Percentiles rank a stretch among this genome's conserved stretches.
Evolutionary conservation across 257 asterid species (phyloP).

Genomic region (Solanum chilense): DNA sequence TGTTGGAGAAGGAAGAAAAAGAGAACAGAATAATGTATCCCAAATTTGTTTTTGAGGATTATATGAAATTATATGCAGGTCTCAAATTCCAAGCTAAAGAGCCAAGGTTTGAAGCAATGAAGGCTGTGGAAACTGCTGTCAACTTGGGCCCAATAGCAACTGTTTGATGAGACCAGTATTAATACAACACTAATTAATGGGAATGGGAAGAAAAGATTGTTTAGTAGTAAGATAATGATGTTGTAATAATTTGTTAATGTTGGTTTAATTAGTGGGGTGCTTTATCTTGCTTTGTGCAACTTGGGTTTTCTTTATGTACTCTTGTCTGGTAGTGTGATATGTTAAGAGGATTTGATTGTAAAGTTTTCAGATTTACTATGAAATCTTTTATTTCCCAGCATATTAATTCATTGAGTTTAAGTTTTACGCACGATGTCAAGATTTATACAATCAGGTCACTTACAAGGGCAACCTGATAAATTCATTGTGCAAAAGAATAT

Average conservation of each 20-base stretch:
- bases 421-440: background rate
- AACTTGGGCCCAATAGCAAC: constrained; percentile 39
- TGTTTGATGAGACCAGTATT: constrained; percentile 27
- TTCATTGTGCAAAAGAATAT: background rate
- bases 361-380: background rate
- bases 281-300: background rate
- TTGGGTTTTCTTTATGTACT: background rate
- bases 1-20: constrained; percentile 36
- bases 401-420: background rate
- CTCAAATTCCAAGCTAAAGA: constrained; percentile 70
- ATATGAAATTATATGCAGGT: constrained; percentile 61
- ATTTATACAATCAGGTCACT: background rate
- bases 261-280: background rate
- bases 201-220: background rate
- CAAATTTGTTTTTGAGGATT: constrained; percentile 64
- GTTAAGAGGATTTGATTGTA: background rate
- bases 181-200: background rate
- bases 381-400: background rate
- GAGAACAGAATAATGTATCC: constrained; percentile 30
- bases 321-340: background rate
- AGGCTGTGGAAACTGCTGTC: constrained; percentile 22
- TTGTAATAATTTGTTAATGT: background rate
- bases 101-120: constrained; percentile 73
- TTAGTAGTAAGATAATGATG: background rate
- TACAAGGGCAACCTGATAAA: background rate